phyloP scores from a whole-genome alignment of 345 rosid species.

The Eucalyptus sp. region DNA sequence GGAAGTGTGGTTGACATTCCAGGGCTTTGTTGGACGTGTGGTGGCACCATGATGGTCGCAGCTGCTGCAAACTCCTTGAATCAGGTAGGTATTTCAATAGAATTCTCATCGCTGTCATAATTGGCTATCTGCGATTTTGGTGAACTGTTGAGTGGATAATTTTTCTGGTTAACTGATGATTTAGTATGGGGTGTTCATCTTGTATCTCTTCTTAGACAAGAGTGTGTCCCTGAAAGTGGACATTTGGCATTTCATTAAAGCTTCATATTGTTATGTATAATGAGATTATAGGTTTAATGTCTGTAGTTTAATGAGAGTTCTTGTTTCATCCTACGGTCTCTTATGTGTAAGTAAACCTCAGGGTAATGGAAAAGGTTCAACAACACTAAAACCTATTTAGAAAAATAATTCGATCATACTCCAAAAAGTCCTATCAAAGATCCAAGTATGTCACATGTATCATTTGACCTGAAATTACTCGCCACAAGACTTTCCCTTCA shows the following conservation, averaged over 20 bases:
- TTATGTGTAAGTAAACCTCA: not conserved
- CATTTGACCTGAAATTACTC: not conserved
- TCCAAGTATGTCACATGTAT: not conserved
- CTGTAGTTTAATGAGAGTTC: not conserved
- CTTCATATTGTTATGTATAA: not conserved
- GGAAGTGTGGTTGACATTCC: constrained; percentile 52
- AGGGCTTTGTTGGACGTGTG: constrained; percentile 90
- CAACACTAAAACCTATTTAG: not conserved
- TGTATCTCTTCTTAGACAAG: not conserved
- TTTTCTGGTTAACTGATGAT: not conserved
- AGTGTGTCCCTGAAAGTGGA: not conserved
- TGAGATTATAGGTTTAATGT: not conserved
- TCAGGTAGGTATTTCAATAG: constrained; percentile 39
- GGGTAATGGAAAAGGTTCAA: not conserved
- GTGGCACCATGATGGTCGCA: constrained; percentile 96
- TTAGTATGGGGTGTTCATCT: not conserved
- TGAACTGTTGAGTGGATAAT: not conserved
- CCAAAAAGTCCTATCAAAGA: not conserved
- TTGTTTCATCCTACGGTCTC: not conserved
- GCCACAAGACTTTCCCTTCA: not conserved
- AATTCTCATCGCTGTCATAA: not conserved
- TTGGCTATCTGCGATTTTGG: not conserved
- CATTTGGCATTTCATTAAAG: not conserved
- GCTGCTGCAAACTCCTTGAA: constrained; percentile 93
- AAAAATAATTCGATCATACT: not conserved